These are phyloP conservation scores for Scutellaria baicalensis DNA, from an alignment of 257 asterid genomes.

Conservation along the genomic window DNA sequence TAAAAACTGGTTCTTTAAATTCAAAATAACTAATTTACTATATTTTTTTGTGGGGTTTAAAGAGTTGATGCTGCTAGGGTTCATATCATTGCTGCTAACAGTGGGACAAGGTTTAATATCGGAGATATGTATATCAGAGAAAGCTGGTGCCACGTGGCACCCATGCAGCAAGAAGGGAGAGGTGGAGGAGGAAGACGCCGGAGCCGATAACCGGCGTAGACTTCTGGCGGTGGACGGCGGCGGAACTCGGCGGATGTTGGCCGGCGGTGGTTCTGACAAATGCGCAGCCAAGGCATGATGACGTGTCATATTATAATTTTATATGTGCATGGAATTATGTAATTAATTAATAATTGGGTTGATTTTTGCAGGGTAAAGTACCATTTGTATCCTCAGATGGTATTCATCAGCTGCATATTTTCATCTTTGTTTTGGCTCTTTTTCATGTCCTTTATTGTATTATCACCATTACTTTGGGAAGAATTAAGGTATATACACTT, in stretches of 20 bases:
- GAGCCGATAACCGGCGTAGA: slow-evolving; percentile 40
- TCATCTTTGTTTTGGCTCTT: slow-evolving; percentile 72
- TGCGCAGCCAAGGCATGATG: slow-evolving; percentile 56
- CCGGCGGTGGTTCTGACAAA: slow-evolving; percentile 40
- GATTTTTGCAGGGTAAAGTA: slow-evolving; percentile 51
- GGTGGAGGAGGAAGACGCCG: not conserved
- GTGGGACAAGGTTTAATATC: slow-evolving; percentile 57
- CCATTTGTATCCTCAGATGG: slow-evolving; percentile 68
- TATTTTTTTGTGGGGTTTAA: not conserved
- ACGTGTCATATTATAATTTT: too few relatives aligned
- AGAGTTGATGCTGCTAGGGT: slow-evolving; percentile 94
- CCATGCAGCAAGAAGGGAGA: slow-evolving; percentile 63
- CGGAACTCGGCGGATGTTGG: slow-evolving; percentile 51
- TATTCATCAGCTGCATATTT: slow-evolving; percentile 70
- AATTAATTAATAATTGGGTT: not conserved
- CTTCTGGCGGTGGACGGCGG: slow-evolving; percentile 29
- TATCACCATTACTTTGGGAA: slow-evolving; percentile 63
- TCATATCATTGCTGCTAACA: slow-evolving; percentile 77
- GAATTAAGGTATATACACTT: slow-evolving; percentile 48
- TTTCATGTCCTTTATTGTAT: slow-evolving; percentile 70
- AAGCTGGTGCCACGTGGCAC: slow-evolving; percentile 64
- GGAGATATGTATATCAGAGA: slow-evolving; percentile 51
- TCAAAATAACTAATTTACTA: not conserved
- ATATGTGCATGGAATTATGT: not conserved
- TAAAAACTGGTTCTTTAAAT: not conserved